Conservation (phyloP, 768 basidiomycete species). For the Leccinellum rugosiceps region DNA sequence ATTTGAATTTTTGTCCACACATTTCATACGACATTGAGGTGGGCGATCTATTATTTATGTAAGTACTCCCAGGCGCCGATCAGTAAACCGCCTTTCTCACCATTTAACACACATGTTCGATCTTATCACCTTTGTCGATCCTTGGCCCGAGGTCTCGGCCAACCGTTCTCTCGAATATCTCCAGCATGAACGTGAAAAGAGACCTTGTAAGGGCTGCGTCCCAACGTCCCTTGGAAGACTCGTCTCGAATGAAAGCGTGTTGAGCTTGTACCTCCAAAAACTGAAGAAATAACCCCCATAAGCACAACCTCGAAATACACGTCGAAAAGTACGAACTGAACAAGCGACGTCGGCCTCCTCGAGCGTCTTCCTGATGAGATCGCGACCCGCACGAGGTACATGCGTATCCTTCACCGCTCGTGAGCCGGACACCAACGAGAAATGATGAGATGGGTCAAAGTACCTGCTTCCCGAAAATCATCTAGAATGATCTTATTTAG, state of each 20-base stretch:
- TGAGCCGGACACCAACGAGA: background rate
- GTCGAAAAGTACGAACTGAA: constrained; percentile 52
- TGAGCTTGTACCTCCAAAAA: constrained; percentile 97
- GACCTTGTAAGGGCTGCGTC: constrained; percentile 86
- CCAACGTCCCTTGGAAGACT: constrained; percentile 91
- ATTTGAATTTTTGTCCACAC: background rate
- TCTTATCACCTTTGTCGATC: constrained; percentile 39
- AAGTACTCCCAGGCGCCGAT: too few species aligned
- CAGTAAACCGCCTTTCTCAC: too few species aligned
- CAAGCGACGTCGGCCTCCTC: constrained; percentile 74
- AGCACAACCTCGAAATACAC: constrained; percentile 1
- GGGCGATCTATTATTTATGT: background rate
- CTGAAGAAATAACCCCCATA: constrained; percentile 36
- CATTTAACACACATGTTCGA: constrained; percentile 71
- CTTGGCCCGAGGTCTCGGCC: constrained; percentile 81
- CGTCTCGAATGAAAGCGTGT: constrained; percentile 94
- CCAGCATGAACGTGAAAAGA: constrained; percentile 84
- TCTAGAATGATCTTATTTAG: constrained; percentile 38
- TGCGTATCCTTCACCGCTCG: constrained; percentile 70
- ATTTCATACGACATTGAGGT: background rate
- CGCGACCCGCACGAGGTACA: constrained; percentile 82
- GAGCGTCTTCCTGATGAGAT: constrained; percentile 76
- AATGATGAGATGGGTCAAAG: constrained; percentile 3
- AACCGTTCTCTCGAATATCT: constrained; percentile 87
- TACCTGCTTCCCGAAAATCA: constrained; percentile 96